Evolutionary conservation across 73 alveolate species (phyloP).

Genomic region (Tetrahymena elliotti): DNA sequence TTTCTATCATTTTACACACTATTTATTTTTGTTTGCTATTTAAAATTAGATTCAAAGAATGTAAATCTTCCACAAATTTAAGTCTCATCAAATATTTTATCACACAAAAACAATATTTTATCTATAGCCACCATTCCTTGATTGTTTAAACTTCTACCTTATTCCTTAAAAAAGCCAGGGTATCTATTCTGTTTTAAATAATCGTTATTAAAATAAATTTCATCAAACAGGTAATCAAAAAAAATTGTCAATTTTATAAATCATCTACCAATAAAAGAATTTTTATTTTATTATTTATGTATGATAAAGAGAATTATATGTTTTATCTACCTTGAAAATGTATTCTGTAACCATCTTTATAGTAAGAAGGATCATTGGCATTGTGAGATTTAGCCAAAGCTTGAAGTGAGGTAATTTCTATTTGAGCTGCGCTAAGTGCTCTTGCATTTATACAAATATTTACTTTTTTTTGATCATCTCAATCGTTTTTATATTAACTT

Average conservation of each 20-base stretch:
- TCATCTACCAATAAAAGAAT: no score
- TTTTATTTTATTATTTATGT: no score
- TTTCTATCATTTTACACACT: background rate
- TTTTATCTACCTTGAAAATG: background rate
- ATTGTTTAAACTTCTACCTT: background rate
- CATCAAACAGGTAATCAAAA: no score
- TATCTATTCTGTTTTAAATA: background rate
- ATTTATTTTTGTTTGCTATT: background rate
- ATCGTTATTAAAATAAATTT: background rate
- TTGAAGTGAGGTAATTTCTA: background rate
- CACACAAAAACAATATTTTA: background rate
- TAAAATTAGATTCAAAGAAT: background rate
- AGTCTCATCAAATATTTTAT: background rate
- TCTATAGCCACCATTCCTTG: background rate
- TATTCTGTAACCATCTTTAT: background rate
- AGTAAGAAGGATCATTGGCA: background rate
- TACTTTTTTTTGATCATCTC: background rate
- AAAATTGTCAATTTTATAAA: no score
- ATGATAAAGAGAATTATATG: no score
- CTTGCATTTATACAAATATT: background rate
- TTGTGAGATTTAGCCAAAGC: background rate
- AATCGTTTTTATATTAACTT: background rate
- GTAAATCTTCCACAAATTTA: background rate
- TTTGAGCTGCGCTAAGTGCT: background rate
- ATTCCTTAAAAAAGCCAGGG: background rate